phyloP scores from a whole-genome alignment of 1,139 yeast species.

The Debaryomyces coudertii region DNA sequence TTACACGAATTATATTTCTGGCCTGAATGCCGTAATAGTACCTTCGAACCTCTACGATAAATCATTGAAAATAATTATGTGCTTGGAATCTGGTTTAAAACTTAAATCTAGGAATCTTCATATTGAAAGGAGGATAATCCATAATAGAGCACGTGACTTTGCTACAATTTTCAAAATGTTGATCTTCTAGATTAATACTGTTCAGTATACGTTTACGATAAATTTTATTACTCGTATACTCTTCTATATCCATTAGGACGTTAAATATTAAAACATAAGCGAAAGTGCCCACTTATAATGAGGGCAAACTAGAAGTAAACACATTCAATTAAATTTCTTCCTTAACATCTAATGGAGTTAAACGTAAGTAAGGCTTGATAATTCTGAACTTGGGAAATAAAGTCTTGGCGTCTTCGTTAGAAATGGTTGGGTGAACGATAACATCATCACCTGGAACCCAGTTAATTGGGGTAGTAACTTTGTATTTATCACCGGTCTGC shows the following conservation, averaged over 20 bases:
- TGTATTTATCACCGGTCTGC: constrained; percentile 71
- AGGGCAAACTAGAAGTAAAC: background rate
- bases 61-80: constrained; percentile 4
- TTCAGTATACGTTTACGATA: background rate
- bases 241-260: background rate
- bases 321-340: constrained; percentile 10
- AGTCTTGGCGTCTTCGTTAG: constrained; percentile 71
- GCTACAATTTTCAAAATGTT: background rate
- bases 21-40: constrained; percentile 1
- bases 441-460: constrained; percentile 90
- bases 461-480: constrained; percentile 81
- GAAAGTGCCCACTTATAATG: background rate
- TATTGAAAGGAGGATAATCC: background rate
- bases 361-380: constrained; percentile 73
- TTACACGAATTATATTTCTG: background rate
- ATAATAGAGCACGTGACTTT: background rate
- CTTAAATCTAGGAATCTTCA: background rate
- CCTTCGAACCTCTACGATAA: constrained; percentile 1
- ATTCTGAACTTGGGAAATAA: constrained; percentile 76
- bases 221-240: constrained; percentile 1
- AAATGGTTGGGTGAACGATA: constrained; percentile 73
- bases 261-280: background rate
- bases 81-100: background rate
- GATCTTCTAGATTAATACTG: background rate
- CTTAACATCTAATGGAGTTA: constrained; percentile 33